These are phyloP conservation scores for Podila clonocystis DNA, from an alignment of 192 early-diverging fungal genomes.

Conservation along the genomic window DNA sequence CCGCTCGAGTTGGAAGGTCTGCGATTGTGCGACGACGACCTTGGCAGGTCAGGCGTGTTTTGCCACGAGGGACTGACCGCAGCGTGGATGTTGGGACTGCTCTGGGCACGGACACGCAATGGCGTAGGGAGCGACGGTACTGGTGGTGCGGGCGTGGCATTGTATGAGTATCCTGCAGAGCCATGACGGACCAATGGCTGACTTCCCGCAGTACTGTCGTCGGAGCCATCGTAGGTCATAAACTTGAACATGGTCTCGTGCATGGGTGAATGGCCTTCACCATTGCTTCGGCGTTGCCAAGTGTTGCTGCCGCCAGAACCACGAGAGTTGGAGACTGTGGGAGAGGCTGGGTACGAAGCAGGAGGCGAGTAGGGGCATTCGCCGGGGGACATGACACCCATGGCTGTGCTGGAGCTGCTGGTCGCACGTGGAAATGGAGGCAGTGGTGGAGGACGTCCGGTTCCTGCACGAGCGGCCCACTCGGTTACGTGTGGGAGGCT, in stretches of 20 bases:
- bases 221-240: slow-evolving; percentile 52
- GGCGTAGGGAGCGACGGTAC: slow-evolving; percentile 51
- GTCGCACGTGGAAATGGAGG: slow-evolving; percentile 47
- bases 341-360: slow-evolving; percentile 67
- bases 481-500: slow-evolving; percentile 23
- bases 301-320: slow-evolving; percentile 48
- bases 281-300: slow-evolving; percentile 55
- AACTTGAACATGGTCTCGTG: slow-evolving; percentile 63
- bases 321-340: slow-evolving; percentile 58
- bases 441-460: slow-evolving; percentile 30
- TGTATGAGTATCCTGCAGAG: slow-evolving; percentile 45
- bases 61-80: slow-evolving; percentile 47
- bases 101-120: slow-evolving; percentile 62
- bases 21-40: slow-evolving; percentile 14
- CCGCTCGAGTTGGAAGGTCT: slow-evolving; percentile 48
- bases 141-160: slow-evolving; percentile 30
- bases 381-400: slow-evolving; percentile 46
- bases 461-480: slow-evolving; percentile 39
- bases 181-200: slow-evolving; percentile 45
- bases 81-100: slow-evolving; percentile 66
- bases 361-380: slow-evolving; percentile 63
- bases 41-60: slow-evolving; percentile 41
- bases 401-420: slow-evolving; percentile 40
- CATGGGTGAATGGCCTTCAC: slow-evolving; percentile 59
- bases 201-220: slow-evolving; percentile 35